Conservation (phyloP, 1,284 basidiomycete species). For the Trichosporon coremiiforme region DNA sequence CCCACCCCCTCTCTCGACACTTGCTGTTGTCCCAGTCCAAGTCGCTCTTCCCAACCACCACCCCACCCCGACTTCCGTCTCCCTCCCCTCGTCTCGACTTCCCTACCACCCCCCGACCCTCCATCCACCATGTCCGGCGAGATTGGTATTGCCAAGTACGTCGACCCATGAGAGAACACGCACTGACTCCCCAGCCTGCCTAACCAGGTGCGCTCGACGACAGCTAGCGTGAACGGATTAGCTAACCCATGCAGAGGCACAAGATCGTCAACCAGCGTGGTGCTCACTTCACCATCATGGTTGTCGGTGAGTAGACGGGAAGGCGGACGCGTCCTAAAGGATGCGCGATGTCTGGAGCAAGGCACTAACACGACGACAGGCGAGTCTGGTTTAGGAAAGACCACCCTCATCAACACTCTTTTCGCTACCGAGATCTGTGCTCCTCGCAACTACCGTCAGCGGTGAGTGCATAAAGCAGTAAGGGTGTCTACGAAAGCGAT, state of each 20-base stretch:
- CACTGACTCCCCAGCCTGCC: constrained; percentile 72
- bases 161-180: constrained; percentile 17
- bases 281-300: constrained; percentile 99
- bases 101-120: constrained; percentile 21
- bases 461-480: constrained; percentile 38
- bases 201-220: constrained; percentile 77
- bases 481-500: neutral
- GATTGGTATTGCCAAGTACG: constrained; percentile 58
- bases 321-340: neutral
- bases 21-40: constrained; percentile 9
- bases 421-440: constrained; percentile 97
- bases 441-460: constrained; percentile 84
- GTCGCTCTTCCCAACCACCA: constrained; percentile 6
- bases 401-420: constrained; percentile 96
- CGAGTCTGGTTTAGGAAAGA: constrained; percentile 93
- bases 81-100: neutral
- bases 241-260: constrained; percentile 66
- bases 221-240: neutral
- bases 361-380: constrained; percentile 60
- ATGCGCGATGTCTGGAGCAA: neutral
- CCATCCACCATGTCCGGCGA: constrained; percentile 51
- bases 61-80: neutral
- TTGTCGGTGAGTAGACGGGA: constrained; percentile 72
- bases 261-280: constrained; percentile 97
- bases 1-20: neutral